A percentile compares a stretch with the other conserved stretches of the same genome.
These are phyloP conservation scores for Kurtzmaniella quercitrusa DNA, from an alignment of 1,139 yeast genomes.

Conservation along the genomic window DNA sequence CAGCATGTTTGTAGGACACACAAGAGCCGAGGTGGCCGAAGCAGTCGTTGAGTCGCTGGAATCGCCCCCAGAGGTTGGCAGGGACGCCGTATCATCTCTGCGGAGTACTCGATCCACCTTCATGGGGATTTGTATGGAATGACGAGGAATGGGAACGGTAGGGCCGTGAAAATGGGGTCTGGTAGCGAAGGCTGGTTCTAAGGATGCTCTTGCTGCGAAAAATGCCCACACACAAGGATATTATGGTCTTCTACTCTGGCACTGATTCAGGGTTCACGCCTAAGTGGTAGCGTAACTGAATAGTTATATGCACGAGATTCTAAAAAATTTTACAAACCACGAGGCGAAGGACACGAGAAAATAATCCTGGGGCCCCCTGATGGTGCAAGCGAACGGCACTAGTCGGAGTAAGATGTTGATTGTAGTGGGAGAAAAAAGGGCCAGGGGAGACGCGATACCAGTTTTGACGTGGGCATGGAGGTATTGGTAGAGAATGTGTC, in stretches of 20 bases:
- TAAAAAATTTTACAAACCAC: background rate
- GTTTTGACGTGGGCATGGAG: no score
- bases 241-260: background rate
- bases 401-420: no score
- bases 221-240: background rate
- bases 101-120: background rate
- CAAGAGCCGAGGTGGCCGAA: slow-evolving; percentile 5
- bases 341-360: background rate
- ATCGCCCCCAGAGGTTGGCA: background rate
- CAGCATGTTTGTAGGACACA: slow-evolving; percentile 38
- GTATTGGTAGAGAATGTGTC: no score
- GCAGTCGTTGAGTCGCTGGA: slow-evolving; percentile 1
- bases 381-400: background rate
- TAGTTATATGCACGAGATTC: background rate
- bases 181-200: background rate
- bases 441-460: no score
- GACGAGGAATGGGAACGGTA: background rate
- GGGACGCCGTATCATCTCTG: background rate
- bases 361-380: background rate
- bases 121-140: background rate
- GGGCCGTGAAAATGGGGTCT: no score
- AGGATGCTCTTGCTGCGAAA: background rate
- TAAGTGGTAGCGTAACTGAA: background rate
- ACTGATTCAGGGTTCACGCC: background rate
- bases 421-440: no score